Percentiles rank a stretch among this genome's conserved stretches.
Evolutionary conservation across 257 asterid species (phyloP).

Genomic region (Prunella vulgaris): DNA sequence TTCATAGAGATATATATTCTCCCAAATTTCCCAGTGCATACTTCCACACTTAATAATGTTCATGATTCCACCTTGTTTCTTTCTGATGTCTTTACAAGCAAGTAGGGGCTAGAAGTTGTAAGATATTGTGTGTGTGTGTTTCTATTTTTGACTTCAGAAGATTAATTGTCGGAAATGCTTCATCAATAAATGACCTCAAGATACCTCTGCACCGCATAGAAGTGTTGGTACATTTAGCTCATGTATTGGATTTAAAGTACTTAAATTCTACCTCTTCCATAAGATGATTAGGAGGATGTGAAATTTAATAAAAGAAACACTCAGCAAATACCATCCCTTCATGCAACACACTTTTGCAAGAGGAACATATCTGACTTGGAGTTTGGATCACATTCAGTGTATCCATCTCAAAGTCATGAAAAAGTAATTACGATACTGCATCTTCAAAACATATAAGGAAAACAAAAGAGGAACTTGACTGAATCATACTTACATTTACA

Average conservation of each 20-base stretch:
- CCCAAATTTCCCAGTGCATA: neutral
- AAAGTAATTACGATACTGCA: neutral
- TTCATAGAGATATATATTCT: neutral
- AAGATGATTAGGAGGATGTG: neutral
- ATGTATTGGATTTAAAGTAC: neutral
- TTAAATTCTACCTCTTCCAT: neutral
- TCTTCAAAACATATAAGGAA: neutral
- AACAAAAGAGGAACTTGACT: conserved; percentile 9
- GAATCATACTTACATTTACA: conserved; percentile 73
- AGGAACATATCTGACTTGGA: conserved; percentile 19
- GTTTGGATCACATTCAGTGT: conserved; percentile 35
- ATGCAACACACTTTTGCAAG: neutral
- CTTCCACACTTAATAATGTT: neutral
- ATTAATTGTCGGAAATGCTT: neutral
- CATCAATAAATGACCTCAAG: neutral
- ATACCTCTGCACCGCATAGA: neutral
- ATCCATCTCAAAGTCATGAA: neutral
- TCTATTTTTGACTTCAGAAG: too few species aligned
- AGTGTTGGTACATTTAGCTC: neutral
- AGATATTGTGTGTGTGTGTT: too few species aligned
- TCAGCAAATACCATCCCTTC: conserved; percentile 1
- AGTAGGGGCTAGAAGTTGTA: neutral
- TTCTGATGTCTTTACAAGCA: neutral
- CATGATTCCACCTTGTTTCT: neutral
- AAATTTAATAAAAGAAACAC: neutral